Conservation (phyloP, 2,329 filamentous ascomycete genomes). For the Venturia nashicola region DNA sequence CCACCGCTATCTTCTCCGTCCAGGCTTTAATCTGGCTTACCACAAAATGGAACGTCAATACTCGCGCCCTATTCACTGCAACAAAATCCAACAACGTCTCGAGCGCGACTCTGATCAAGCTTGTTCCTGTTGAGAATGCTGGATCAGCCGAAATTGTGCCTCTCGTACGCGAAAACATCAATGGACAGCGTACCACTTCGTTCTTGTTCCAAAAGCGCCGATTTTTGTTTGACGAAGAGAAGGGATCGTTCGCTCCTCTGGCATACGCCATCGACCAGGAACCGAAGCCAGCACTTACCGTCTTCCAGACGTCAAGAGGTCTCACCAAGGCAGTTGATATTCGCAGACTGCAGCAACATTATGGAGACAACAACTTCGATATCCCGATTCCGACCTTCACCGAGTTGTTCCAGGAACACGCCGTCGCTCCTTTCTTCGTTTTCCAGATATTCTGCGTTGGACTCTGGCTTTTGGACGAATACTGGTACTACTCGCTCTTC, state of each 20-base stretch:
- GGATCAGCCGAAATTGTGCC: conserved; percentile 79
- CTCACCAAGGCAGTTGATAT: conserved; percentile 64
- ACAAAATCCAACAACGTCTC: conserved; percentile 56
- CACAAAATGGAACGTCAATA: conserved; percentile 93
- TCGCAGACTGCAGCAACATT: conserved; percentile 73
- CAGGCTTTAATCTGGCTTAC: conserved; percentile 89
- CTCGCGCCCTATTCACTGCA: conserved; percentile 72
- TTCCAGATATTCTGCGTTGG: conserved; percentile 99
- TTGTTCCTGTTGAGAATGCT: conserved; percentile 80
- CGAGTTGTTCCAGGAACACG: conserved; percentile 95
- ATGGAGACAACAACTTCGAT: conserved; percentile 92
- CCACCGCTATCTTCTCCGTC: conserved; percentile 71
- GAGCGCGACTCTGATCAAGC: conserved; percentile 77
- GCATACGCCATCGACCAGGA: conserved; percentile 74
- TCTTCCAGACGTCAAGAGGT: conserved; percentile 71
- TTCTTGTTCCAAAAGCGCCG: conserved; percentile 98
- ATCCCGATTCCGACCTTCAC: conserved; percentile 93
- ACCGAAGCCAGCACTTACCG: conserved; percentile 64
- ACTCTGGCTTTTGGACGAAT: conserved; percentile 96
- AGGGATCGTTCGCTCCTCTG: conserved; percentile 67
- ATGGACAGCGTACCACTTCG: conserved; percentile 63
- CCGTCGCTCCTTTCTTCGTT: conserved; percentile 96
- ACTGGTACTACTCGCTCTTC: conserved; percentile 99
- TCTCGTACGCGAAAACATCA: conserved; percentile 63
- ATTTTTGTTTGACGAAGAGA: conserved; percentile 68